Conservation (phyloP, 306 rosid species). For the Trichosanthes cucumerina region DNA sequence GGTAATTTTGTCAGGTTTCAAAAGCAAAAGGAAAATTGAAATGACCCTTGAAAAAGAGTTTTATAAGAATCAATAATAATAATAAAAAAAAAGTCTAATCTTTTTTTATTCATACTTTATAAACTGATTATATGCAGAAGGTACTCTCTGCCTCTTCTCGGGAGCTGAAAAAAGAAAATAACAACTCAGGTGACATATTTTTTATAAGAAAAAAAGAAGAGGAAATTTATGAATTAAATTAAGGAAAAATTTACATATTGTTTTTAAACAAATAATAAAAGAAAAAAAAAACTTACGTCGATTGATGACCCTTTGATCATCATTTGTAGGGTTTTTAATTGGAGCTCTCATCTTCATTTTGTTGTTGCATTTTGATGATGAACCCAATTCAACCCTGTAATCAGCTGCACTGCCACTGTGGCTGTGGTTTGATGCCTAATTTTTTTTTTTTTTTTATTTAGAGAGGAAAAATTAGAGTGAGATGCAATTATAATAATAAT, state of each 20-base stretch:
- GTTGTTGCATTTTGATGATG: constrained; percentile 71
- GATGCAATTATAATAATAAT: background rate
- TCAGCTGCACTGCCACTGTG: constrained; percentile 29
- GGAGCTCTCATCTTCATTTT: constrained; percentile 65
- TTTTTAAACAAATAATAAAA: too few relatives aligned
- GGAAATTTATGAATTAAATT: background rate
- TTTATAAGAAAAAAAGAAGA: background rate
- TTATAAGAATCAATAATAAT: background rate
- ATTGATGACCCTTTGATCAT: constrained; percentile 61
- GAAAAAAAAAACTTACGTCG: constrained; percentile 45
- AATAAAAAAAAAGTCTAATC: background rate
- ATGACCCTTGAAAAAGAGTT: background rate
- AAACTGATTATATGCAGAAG: constrained; percentile 98
- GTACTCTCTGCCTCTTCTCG: constrained; percentile 99
- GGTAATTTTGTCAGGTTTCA: background rate
- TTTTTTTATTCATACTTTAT: constrained; percentile 49
- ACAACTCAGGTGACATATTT: constrained; percentile 26
- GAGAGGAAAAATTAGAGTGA: too few relatives aligned
- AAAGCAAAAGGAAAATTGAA: background rate
- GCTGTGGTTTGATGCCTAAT: constrained; percentile 39
- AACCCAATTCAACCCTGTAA: constrained; percentile 51
- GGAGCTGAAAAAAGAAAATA: constrained; percentile 87
- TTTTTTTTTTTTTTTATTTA: background rate
- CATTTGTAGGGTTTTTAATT: constrained; percentile 13
- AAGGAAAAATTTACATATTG: too few relatives aligned